Base-by-base conservation (phyloP, 805 yeast genomes). In the Candida suzukii region DNA sequence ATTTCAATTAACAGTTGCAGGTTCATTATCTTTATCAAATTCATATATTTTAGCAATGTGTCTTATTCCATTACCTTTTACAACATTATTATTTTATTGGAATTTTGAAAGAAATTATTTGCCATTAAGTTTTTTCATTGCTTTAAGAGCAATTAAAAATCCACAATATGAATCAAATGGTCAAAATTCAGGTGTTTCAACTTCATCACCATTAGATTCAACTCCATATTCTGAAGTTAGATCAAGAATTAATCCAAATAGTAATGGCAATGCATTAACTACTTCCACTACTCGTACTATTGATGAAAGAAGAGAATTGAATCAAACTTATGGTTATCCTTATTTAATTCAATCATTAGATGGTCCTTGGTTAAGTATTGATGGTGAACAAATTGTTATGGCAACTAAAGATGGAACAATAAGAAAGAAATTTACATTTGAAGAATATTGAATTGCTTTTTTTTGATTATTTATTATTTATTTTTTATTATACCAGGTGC, bases 1-100 rank as follows among this genome's bases (percentile, higher is more conserved):
- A 14, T 88, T 91, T 60, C 99, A 93, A 56, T 63, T 91, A 44
- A 88, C 96, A 12, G 88, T 90, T 86, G 88, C 91, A 0, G 98
- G 98, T 3, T 80, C 95, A 0, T 68, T 91, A 45, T 74, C 76
- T 2, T 72, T 87, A 42, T 88, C 84, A 52, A 78, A 82, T 45
- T 95, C 95, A 0, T 88, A 80, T 66, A 62, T 78, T 5, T 67
- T 87, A 35, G 88, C 96, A 0, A 66, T 82, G 39, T 71, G 77
- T 47, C 63, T 93, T 36, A 64, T 79, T 2, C 97, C 97, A 2
- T 64, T 90, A 35, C 95, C 96, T 1, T 51, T 86, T 6, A 60
- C 78, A 4, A 81, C 95, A 0, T 49, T 81, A 22, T 72, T 74
- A 22, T 74, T 80, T 43, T 66, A 83, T 56, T 87, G 87, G 80